Conservation (phyloP, 139 green algal genomes). For the Chlorella vulgaris region DNA sequence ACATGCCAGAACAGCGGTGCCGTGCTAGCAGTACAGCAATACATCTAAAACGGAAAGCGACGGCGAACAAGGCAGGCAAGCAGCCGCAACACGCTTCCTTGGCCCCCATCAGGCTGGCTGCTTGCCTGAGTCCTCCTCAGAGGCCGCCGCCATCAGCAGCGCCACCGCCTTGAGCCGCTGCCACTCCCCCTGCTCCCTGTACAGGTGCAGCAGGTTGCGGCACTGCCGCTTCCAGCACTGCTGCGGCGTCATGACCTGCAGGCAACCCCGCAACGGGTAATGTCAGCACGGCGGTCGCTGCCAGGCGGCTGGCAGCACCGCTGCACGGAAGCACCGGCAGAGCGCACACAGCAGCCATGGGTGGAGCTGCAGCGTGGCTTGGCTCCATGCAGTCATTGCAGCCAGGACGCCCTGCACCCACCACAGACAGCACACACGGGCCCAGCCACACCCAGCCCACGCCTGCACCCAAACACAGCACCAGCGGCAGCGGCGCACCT, state of each 20-base stretch:
- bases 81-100: too few relatives aligned
- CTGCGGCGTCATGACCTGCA: constrained; percentile 11
- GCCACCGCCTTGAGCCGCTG: constrained; percentile 21
- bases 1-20: too few relatives aligned
- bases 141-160: constrained; percentile 23
- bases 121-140: neutral
- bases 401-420: too few relatives aligned
- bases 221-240: constrained; percentile 53
- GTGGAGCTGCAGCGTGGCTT: too few relatives aligned
- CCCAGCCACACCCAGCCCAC: too few relatives aligned
- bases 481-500: neutral
- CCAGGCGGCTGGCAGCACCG: neutral
- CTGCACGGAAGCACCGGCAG: too few relatives aligned
- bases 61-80: too few relatives aligned
- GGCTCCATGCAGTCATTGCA: too few relatives aligned
- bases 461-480: neutral
- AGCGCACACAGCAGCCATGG: too few relatives aligned
- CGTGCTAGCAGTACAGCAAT: too few relatives aligned
- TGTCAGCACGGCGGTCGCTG: neutral
- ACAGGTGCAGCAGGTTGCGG: constrained; percentile 63
- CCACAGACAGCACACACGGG: too few relatives aligned
- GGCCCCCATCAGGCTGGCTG: neutral
- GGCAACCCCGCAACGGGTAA: neutral
- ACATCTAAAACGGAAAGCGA: too few relatives aligned
- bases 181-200: constrained; percentile 21